Evolutionary conservation across 106 monocot genomes (phyloP).

Genomic region (Amphibolis antarctica): DNA sequence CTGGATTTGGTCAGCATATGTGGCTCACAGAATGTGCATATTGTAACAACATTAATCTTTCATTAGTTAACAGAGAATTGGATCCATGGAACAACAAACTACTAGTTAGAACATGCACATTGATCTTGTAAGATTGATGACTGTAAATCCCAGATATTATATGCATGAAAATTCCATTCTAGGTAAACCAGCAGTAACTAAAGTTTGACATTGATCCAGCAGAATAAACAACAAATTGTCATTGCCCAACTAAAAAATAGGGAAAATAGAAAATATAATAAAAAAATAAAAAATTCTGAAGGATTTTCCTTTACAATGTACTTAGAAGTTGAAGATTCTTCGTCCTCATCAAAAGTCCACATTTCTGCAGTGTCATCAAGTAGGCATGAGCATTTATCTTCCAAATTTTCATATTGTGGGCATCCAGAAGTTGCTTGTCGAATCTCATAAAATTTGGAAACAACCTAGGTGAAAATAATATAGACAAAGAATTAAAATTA

Average conservation of each 20-base stretch:
- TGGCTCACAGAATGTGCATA: too few relatives aligned
- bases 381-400: slow-evolving; percentile 66
- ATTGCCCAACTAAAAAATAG: neutral
- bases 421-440: slow-evolving; percentile 36
- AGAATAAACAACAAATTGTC: neutral
- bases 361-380: slow-evolving; percentile 55
- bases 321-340: slow-evolving; percentile 43
- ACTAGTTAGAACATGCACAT: too few relatives aligned
- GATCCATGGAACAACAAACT: too few relatives aligned
- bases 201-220: too few relatives aligned
- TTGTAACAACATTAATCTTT: too few relatives aligned
- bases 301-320: slow-evolving; percentile 70
- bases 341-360: slow-evolving; percentile 56
- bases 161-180: too few relatives aligned
- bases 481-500: neutral
- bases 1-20: too few relatives aligned
- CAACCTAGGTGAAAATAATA: slow-evolving; percentile 28
- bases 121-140: too few relatives aligned
- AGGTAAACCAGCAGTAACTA: too few relatives aligned
- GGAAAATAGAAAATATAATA: neutral
- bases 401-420: slow-evolving; percentile 25
- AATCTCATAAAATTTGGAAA: slow-evolving; percentile 64
- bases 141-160: too few relatives aligned
- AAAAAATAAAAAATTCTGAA: neutral
- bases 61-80: too few relatives aligned